Evolutionary conservation across 2,329 filamentous ascomycete species (phyloP), one percentile per base, ranked within the genome.

Genomic region (Pseudogymnoascus sp.): DNA sequence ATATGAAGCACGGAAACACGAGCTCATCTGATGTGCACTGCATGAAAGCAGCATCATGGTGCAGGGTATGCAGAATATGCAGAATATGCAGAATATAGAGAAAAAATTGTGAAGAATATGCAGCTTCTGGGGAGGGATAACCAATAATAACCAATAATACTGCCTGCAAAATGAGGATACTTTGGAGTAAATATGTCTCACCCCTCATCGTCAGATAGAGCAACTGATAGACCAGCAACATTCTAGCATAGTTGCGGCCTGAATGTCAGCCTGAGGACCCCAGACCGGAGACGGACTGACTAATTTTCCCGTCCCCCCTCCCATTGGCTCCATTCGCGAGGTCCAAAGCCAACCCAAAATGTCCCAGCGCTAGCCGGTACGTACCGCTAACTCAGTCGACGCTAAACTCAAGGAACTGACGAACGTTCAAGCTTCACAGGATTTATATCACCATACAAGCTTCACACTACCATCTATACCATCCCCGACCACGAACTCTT

Each of bases 381-480:
- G 44, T 50, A 50, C 44, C 44, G 44, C 44, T 50, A 50, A 50
- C 44, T 50, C 23, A 50, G 44, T 21, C 21, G 15, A 9, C 44
- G 44, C 44, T 50, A 50, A 29, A 50, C 44, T 50, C 44, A 11
- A 50, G 44, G 44, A 50, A 50, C 44, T 50, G 10, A 50, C 44
- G 23, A 50, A 56, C 59, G 61, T 61, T 64, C 62, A 38, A 64
- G 56, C 38, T 64, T 60, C 23, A 23, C 23, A 23, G 37, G 29
- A 46, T 64, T 56, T 46, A 64, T 31, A 26, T 29, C 35, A 50
- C 44, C 21, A 50, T 31, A 50, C 44, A 50, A 50, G 44, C 44
- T 50, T 50, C 44, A 50, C 44, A 50, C 44, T 50, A 35, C 33
- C 44, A 50, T 50, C 44, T 50, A n/a, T 50, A 29, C 23, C 44